A percentile compares a stretch with the other conserved stretches of the same genome.
phyloP scores from a whole-genome alignment of 192 early-diverging fungal genomes.

The Backusella liffmaniae region DNA sequence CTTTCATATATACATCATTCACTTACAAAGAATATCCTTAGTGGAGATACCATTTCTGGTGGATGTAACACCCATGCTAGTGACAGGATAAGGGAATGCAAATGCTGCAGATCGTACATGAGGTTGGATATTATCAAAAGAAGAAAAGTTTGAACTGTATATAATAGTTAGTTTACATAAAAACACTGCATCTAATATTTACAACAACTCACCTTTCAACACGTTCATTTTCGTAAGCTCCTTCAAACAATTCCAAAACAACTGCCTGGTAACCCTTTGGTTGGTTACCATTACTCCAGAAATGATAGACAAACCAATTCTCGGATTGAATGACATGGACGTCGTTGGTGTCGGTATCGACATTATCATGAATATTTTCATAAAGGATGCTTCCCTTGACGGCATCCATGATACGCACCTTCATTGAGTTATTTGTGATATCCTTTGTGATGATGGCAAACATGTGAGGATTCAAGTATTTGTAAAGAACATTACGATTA shows the following conservation, averaged over 20 bases:
- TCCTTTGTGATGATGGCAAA: slow-evolving; percentile 69
- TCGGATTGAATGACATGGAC: slow-evolving; percentile 78
- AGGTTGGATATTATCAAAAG: slow-evolving; percentile 66
- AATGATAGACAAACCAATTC: slow-evolving; percentile 86
- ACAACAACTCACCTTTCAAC: slow-evolving; percentile 53
- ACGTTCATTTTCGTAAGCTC: slow-evolving; percentile 67
- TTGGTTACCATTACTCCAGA: slow-evolving; percentile 75
- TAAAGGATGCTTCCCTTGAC: slow-evolving; percentile 85
- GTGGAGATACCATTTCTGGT: slow-evolving; percentile 87
- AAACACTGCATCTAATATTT: neutral
- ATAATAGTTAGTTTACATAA: too few species aligned
- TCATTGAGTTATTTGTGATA: slow-evolving; percentile 42
- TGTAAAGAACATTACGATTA: slow-evolving; percentile 96
- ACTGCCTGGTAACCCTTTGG: slow-evolving; percentile 70
- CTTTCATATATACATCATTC: neutral
- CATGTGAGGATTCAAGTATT: slow-evolving; percentile 96
- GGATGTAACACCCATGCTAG: slow-evolving; percentile 78
- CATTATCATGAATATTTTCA: slow-evolving; percentile 61
- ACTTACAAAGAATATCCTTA: slow-evolving; percentile 73
- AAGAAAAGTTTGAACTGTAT: slow-evolving; percentile 68
- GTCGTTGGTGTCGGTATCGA: slow-evolving; percentile 43
- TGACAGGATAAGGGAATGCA: slow-evolving; percentile 70
- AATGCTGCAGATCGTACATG: slow-evolving; percentile 75
- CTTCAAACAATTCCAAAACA: slow-evolving; percentile 88
- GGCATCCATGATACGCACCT: slow-evolving; percentile 82